Percentiles rank a stretch among this genome's conserved stretches.
phyloP scores from a whole-genome alignment of 2,329 filamentous ascomycete species.

The Knufia fluminis region DNA sequence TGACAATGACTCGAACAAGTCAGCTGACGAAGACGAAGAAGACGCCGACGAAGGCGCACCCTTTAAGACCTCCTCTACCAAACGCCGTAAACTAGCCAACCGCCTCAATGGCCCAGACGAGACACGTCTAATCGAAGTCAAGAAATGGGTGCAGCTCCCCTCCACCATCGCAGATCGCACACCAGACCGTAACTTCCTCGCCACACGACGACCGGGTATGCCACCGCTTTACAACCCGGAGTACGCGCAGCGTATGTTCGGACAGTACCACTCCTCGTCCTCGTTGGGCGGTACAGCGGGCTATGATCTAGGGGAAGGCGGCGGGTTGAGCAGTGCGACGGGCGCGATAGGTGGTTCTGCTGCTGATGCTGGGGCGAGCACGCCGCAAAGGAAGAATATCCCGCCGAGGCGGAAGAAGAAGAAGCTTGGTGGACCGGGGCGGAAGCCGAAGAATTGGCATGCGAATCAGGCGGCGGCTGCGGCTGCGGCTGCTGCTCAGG shows the following conservation, averaged over 20 bases:
- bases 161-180: conserved; percentile 43
- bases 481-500: too few species aligned
- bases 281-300: conserved; percentile 8
- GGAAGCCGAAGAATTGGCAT: conserved; percentile 13
- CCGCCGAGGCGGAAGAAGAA: conserved; percentile 22
- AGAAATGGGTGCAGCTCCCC: conserved; percentile 50
- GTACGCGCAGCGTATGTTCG: conserved; percentile 19
- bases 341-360: conserved; percentile 2
- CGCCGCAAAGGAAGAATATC: conserved; percentile 19
- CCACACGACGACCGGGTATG: conserved; percentile 52
- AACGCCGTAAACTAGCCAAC: conserved; percentile 3
- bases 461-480: background rate
- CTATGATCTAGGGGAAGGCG: conserved; percentile 20
- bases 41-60: conserved; percentile 3
- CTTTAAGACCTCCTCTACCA: conserved; percentile 5
- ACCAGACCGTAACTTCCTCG: conserved; percentile 53
- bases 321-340: conserved; percentile 16
- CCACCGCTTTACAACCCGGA: conserved; percentile 39
- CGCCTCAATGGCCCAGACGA: conserved; percentile 25
- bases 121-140: conserved; percentile 44
- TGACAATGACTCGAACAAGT: conserved; percentile 10
- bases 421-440: conserved; percentile 21
- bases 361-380: conserved; percentile 9
- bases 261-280: conserved; percentile 6
- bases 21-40: conserved; percentile 11